phyloP scores from a whole-genome alignment of 441 rosid species.

The Gossypium davidsonii region DNA sequence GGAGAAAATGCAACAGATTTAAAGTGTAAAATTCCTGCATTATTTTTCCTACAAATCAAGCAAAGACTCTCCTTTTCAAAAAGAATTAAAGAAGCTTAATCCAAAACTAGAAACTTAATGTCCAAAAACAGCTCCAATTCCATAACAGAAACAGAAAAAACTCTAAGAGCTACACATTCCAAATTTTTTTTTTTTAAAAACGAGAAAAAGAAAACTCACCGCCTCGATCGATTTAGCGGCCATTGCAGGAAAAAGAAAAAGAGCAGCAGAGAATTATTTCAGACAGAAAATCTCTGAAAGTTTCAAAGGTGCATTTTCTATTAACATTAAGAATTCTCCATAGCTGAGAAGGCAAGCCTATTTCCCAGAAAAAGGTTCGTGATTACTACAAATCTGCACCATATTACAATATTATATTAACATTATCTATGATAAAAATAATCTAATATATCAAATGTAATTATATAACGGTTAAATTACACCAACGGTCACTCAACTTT shows the following conservation, averaged over 20 bases:
- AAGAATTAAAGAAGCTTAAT: neutral
- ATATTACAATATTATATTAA: neutral
- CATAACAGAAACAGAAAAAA: neutral
- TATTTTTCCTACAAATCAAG: neutral
- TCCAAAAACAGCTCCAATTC: neutral
- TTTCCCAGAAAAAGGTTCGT: conserved; percentile 29
- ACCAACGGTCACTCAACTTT: too few relatives aligned
- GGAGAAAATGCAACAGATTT: neutral
- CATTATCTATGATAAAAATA: neutral
- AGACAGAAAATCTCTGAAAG: neutral
- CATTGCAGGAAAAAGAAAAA: conserved; percentile 19
- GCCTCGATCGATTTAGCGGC: conserved; percentile 23
- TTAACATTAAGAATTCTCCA: neutral
- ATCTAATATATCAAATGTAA: too few relatives aligned
- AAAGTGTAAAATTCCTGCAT: neutral
- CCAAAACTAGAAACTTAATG: neutral
- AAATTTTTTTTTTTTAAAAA: too few relatives aligned
- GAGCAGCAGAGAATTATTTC: neutral
- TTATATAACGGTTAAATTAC: too few relatives aligned
- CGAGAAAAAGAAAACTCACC: conserved; percentile 26
- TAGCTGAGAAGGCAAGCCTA: conserved; percentile 5
- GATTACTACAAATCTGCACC: conserved; percentile 11
- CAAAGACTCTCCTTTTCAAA: neutral
- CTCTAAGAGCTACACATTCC: neutral
- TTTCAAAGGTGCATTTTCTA: neutral